Evolutionary conservation across 257 asterid genomes (phyloP), one percentile per base, ranked within the genome.

Genomic region (Penstemon davidsonii): DNA sequence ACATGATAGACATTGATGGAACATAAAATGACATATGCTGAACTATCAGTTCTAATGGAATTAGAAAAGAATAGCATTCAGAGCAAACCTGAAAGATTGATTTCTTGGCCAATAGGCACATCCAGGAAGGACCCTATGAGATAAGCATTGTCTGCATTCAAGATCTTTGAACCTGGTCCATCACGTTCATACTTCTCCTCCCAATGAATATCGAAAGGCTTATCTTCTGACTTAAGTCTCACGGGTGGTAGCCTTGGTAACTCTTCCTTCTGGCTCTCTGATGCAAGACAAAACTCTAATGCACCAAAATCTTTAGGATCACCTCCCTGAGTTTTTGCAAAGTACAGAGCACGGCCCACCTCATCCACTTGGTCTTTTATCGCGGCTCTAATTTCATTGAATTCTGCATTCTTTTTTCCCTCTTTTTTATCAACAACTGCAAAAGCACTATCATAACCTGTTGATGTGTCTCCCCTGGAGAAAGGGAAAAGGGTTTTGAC

Each of bases 101-200:
- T 76, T 65, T 91, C 97, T 80, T 87, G 99, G 36, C 99, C 99
- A 62, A 88, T 74, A 60, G 96, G 97, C 63, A 88, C 95, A 78
- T 94, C 97, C 67, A 94, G 87, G 84, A 83, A 91, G 40, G 99
- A 88, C 55, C 99, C 99, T 10, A 94, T 86, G 60, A 83, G 88
- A 79, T 80, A 84, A 58, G 86, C 53, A 75, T 83, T 86, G 58
- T 91, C 99, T 62, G 90, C 65, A 55, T 77, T 82, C 70, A 80
- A 33, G 72, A 80, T 76, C 82, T 83, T 91, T 55, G 87, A 73
- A 64, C 81, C 86, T 59, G 80, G 75, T 42, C 75, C 89, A 84
- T 86, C 96, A 55, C 81, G 84, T 64, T 91, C 96, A 66, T 84
- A 83, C 73, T 85, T 93, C 75, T 90, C 91, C 74, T 88, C 99